Base-by-base conservation (phyloP, 495 filamentous ascomycete species). In the Cryomyces minteri region DNA sequence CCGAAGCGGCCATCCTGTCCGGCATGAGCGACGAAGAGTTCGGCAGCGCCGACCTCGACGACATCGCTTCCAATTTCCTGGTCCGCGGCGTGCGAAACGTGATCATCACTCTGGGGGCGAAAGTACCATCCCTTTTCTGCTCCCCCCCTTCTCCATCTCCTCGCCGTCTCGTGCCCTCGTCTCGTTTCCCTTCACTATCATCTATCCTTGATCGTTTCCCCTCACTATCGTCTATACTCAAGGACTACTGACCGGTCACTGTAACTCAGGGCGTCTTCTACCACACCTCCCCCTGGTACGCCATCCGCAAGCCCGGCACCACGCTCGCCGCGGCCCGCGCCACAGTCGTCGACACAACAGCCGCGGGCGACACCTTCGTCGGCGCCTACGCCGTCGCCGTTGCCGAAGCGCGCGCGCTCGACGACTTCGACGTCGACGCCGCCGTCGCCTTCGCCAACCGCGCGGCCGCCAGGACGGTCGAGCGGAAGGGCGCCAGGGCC, bases 301-400 rank as follows among this genome's bases (percentile, higher is more conserved):
- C 47, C 29, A 40, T 43, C 25, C 45, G 42, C 7, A 18, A 41
- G 31, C 39, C 55, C 2, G 56, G 48, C 30, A 43, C 46, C 30
- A 45, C 43, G 32, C 28, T 32, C 31, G 32, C 28, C 32, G 42
- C 42, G 42, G 25, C 11, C 10, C 18, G n/a, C n/a, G 40, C 8
- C 10, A 74, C 69, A 45, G 88, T 94, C 18, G 71, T 94, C 5
- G 90, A 98, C 64, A 96, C 88, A 5, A 98, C 90, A 4, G 88
- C 80, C 0, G 90, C 88, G 11, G 90, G 90, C 0, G 90, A 98
- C 60, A 93, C 88, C 4, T 98, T 93, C 62, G 84, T 92, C 3
- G 90, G 90, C 3, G 76, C 69, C 36, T 94, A 94, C 64, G 83
- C 88, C 4, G 74, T 88, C 14, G 69, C 71, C 42, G 68, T 80